These are phyloP conservation scores for Ambrosia hybrid DNA, from an alignment of 140 eudicot species.

Conservation along the genomic window DNA sequence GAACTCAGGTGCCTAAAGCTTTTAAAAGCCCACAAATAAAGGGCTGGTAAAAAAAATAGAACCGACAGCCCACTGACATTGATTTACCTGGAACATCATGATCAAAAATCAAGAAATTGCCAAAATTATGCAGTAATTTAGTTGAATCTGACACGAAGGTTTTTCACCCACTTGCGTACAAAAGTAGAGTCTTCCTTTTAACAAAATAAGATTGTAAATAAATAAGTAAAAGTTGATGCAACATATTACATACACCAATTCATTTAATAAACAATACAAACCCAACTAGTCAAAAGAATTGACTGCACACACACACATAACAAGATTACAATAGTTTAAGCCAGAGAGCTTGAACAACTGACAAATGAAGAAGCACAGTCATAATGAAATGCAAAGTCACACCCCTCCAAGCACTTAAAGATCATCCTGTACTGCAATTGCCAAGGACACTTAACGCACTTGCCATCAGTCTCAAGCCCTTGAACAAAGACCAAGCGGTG, in stretches of 20 bases:
- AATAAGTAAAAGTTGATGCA: not conserved
- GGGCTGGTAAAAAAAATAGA: no score
- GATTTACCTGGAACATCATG: no score
- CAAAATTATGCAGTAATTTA: no score
- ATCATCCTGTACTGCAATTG: not conserved
- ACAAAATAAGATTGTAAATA: no score
- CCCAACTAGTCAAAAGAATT: not conserved
- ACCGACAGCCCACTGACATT: no score
- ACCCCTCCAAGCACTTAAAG: constrained; percentile 13
- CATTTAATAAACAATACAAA: no score
- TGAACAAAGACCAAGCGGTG: constrained; percentile 4
- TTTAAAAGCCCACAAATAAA: no score
- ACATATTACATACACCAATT: not conserved
- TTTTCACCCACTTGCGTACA: no score
- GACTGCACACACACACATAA: not conserved
- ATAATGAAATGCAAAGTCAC: constrained; percentile 4
- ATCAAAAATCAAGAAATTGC: no score
- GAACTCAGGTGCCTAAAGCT: no score
- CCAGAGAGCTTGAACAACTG: not conserved
- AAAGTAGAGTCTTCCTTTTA: no score
- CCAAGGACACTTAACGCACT: not conserved
- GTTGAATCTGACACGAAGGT: no score
- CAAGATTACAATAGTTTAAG: not conserved
- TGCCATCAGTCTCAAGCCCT: not conserved
- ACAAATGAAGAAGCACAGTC: not conserved